phyloP scores from a whole-genome alignment of 2,329 filamentous ascomycete genomes.

The Allantophomopsis lycopodina region DNA sequence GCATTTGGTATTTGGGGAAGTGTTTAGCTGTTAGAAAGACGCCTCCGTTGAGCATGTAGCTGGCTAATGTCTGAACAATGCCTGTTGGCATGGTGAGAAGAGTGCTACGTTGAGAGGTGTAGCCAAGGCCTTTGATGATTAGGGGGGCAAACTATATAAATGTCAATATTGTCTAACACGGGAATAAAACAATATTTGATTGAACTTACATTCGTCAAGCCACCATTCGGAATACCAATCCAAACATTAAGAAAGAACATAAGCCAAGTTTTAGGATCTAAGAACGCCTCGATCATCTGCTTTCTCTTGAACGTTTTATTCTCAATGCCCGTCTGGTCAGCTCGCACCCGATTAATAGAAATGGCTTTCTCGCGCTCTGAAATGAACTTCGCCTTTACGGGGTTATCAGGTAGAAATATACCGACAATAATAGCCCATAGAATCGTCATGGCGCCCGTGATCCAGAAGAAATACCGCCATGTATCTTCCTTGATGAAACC shows the following conservation, averaged over 20 bases:
- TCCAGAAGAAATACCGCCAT: constrained; percentile 12
- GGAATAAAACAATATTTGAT: constrained; percentile 23
- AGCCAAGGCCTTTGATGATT: constrained; percentile 28
- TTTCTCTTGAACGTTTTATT: constrained; percentile 32
- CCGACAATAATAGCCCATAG: constrained; percentile 22
- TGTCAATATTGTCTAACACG: constrained; percentile 23
- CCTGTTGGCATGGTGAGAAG: constrained; percentile 29
- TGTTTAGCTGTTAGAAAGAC: constrained; percentile 22
- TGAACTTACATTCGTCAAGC: constrained; percentile 28
- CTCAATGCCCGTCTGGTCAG: constrained; percentile 40
- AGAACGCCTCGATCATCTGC: constrained; percentile 34
- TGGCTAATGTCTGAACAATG: constrained; percentile 24
- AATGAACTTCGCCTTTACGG: constrained; percentile 27
- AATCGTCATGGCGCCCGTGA: constrained; percentile 11
- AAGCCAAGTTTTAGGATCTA: constrained; percentile 23
- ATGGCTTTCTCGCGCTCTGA: constrained; percentile 24
- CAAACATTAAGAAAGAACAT: constrained; percentile 18
- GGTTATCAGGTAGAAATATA: constrained; percentile 32
- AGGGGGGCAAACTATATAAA: constrained; percentile 21
- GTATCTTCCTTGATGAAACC: constrained; percentile 10
- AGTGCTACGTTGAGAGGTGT: constrained; percentile 25
- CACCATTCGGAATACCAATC: constrained; percentile 36
- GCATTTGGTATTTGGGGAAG: constrained; percentile 23
- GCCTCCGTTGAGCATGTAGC: neutral
- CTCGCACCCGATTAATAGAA: constrained; percentile 33